A percentile compares a stretch with the other conserved stretches of the same genome.
phyloP scores from a whole-genome alignment of 2,329 filamentous ascomycete genomes.

The Nothomitra cinnamomea region DNA sequence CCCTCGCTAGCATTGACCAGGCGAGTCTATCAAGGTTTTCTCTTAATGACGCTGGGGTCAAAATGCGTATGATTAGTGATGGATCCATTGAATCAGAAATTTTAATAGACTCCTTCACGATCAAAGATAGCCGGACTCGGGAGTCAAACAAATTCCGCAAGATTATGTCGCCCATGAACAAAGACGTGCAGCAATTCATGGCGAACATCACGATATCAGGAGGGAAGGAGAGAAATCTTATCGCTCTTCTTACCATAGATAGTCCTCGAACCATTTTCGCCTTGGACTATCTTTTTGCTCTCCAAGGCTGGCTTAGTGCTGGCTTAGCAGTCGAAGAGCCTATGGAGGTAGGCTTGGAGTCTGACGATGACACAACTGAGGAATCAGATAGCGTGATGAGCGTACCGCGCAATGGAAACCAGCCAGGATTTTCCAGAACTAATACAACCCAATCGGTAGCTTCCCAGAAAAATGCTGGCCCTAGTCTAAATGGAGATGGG shows the following conservation, averaged over 20 bases:
- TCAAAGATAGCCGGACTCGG: conserved; percentile 73
- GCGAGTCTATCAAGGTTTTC: conserved; percentile 89
- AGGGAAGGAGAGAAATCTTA: conserved; percentile 62
- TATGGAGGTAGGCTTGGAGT: conserved; percentile 37
- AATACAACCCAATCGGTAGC: conserved; percentile 9
- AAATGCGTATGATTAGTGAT: conserved; percentile 84
- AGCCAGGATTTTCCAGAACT: conserved; percentile 15
- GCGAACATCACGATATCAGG: conserved; percentile 87
- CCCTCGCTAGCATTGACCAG: conserved; percentile 59
- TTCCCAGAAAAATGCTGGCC: background rate
- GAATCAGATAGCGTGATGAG: conserved; percentile 31
- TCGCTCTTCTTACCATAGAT: conserved; percentile 84
- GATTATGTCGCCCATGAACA: conserved; percentile 95
- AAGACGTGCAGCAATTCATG: conserved; percentile 95
- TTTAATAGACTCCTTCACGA: conserved; percentile 84
- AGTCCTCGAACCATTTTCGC: conserved; percentile 92
- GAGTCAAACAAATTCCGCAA: conserved; percentile 93
- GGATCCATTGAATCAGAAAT: conserved; percentile 84
- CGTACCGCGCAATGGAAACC: background rate
- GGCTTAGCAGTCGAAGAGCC: conserved; percentile 40
- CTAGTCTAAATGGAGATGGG: conserved; percentile 18
- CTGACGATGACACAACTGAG: conserved; percentile 28
- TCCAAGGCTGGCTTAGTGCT: conserved; percentile 66
- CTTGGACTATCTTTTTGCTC: conserved; percentile 81
- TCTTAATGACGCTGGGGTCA: conserved; percentile 79